These are phyloP conservation scores for Leccinum insigne DNA, from an alignment of 1,284 basidiomycete genomes.

Conservation along the genomic window DNA sequence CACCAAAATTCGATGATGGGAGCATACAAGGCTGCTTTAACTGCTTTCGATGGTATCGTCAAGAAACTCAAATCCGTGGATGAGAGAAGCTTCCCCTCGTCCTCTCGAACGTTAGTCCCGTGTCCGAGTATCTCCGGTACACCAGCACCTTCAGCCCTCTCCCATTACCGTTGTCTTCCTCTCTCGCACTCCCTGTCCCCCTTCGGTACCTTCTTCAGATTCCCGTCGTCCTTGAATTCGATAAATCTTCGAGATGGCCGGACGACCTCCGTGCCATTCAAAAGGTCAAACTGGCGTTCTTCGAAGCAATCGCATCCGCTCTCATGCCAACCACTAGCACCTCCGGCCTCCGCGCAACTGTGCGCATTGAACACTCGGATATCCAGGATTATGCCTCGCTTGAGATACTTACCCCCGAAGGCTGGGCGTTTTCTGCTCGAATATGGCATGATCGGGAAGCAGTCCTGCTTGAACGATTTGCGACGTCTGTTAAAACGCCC, in stretches of 20 bases:
- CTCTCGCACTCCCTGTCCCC: slow-evolving; percentile 51
- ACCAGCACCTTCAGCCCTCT: slow-evolving; percentile 74
- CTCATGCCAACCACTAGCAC: slow-evolving; percentile 50
- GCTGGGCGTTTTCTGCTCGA: slow-evolving; percentile 85
- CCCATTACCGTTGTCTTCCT: slow-evolving; percentile 53
- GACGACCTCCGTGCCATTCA: slow-evolving; percentile 94
- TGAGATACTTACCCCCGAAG: slow-evolving; percentile 79
- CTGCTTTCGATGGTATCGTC: slow-evolving; percentile 82
- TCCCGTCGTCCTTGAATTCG: slow-evolving; percentile 82
- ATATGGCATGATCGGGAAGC: slow-evolving; percentile 92
- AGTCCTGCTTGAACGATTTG: slow-evolving; percentile 74
- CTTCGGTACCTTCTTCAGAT: slow-evolving; percentile 72
- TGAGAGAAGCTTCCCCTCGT: slow-evolving; percentile 75
- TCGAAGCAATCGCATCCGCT: slow-evolving; percentile 72
- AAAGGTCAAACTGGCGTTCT: slow-evolving; percentile 93
- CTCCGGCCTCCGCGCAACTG: slow-evolving; percentile 53
- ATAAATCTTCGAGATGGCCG: slow-evolving; percentile 93
- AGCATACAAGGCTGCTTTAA: slow-evolving; percentile 79
- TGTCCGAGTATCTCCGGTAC: slow-evolving; percentile 79
- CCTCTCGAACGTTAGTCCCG: slow-evolving; percentile 76
- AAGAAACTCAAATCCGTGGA: slow-evolving; percentile 79
- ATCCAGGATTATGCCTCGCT: slow-evolving; percentile 74
- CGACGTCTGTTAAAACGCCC: slow-evolving; percentile 39
- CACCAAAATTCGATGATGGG: slow-evolving; percentile 47
- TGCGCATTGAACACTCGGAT: slow-evolving; percentile 57